These are phyloP conservation scores for Geotrichum histeridarum DNA, from an alignment of 1,139 yeast genomes.

Conservation along the genomic window DNA sequence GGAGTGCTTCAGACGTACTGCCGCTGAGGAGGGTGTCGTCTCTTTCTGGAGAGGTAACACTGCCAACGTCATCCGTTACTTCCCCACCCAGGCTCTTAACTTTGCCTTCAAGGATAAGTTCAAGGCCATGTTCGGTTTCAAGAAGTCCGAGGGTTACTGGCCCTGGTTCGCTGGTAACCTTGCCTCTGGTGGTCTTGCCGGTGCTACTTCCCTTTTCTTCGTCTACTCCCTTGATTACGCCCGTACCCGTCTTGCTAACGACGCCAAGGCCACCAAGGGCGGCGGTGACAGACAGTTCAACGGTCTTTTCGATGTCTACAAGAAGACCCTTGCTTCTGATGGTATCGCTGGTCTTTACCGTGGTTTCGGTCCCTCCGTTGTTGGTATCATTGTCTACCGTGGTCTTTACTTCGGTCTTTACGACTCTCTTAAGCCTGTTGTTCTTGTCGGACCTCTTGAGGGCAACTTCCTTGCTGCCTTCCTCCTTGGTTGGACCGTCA, in stretches of 20 bases:
- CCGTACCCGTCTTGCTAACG: slow-evolving; percentile 80
- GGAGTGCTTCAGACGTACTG: slow-evolving; percentile 70
- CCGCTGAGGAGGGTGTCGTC: slow-evolving; percentile 64
- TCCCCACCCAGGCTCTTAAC: slow-evolving; percentile 83
- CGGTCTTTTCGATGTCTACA: slow-evolving; percentile 73
- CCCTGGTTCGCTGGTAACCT: slow-evolving; percentile 73
- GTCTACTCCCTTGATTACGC: slow-evolving; percentile 81
- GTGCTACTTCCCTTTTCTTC: slow-evolving; percentile 69
- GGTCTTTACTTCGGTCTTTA: slow-evolving; percentile 79
- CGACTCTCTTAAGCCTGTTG: slow-evolving; percentile 74
- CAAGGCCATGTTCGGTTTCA: slow-evolving; percentile 71
- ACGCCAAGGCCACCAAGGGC: slow-evolving; percentile 65
- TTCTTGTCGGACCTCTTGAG: slow-evolving; percentile 65
- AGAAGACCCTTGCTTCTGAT: slow-evolving; percentile 67
- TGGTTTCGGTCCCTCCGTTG: slow-evolving; percentile 79
- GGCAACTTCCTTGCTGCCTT: slow-evolving; percentile 70
- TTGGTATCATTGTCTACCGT: slow-evolving; percentile 77
- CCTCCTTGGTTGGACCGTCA: slow-evolving; percentile 74
- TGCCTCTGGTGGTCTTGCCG: slow-evolving; percentile 81
- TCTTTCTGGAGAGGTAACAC: slow-evolving; percentile 85
- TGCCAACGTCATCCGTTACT: slow-evolving; percentile 77
- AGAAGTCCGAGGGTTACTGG: slow-evolving; percentile 63
- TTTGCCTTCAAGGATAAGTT: slow-evolving; percentile 81
- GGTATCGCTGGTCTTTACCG: slow-evolving; percentile 80
- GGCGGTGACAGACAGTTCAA: slow-evolving; percentile 68